Evolutionary conservation across 2,329 filamentous ascomycete genomes (phyloP), one percentile per base, ranked within the genome.

Genomic region (Macroventuria anomochaeta): DNA sequence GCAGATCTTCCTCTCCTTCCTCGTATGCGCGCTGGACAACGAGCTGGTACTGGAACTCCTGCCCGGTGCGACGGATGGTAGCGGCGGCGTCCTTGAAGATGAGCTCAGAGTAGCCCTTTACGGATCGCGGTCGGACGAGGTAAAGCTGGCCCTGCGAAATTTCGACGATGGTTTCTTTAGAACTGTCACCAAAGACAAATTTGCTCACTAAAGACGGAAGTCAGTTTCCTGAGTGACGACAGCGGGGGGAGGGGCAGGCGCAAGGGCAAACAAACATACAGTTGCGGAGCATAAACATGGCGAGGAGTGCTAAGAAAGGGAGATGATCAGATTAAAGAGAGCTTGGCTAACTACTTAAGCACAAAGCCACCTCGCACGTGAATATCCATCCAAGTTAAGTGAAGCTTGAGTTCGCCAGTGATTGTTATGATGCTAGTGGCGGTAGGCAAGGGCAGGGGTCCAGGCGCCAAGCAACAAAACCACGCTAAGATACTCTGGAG

Each of bases 71-170:
- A 61, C 96, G 89, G 70, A 99, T 96, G 59, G 89, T 91, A 46
- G 93, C 91, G 39, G 91, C 90, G 32, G 92, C 89, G 86, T 99
- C 95, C 76, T 95, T 96, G 83, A 97, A 99, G 77, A 99, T 96
- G 72, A 97, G 91, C 77, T 99, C 95, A 1, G 93, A 97, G 75
- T 97, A 97, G 62, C 95, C 95, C 76, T 99, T 99, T 52, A 93
- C 92, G 7, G 93, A 97, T 42, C 91, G 85, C 10, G 95, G 95
- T 67, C 95, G 90, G 67, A 99, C 95, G 64, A 99, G 88, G 76
- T 97, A 99, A 37, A 99, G 90, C 76, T 97, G 93, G 72, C 95
- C 95, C 76, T 97, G 92, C 13, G 93, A 87, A 36, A 99, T 88
- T 74, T 97, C 93, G 77, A 96, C 91, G 72, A 99, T 86, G 40